Conservation (phyloP, 202 grass and related monocot genomes). For the Bolboschoenoplectus hybrid region DNA sequence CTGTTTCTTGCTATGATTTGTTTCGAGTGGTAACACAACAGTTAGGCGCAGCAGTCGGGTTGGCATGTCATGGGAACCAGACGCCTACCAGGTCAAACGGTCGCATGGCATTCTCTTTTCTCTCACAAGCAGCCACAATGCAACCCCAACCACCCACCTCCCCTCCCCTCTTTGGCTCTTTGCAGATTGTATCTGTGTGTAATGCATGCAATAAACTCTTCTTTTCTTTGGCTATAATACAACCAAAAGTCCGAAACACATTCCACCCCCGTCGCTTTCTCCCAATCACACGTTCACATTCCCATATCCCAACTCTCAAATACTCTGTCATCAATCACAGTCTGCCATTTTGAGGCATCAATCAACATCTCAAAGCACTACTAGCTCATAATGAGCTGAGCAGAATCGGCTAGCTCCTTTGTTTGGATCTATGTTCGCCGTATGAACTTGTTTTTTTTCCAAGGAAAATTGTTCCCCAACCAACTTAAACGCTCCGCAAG, state of each 20-base stretch:
- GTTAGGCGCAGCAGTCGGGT: too few relatives aligned
- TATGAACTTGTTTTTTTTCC: background rate
- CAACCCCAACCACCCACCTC: background rate
- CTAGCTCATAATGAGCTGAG: background rate
- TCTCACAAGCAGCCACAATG: too few relatives aligned
- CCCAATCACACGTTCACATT: background rate
- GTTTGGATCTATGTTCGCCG: background rate
- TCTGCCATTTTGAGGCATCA: background rate
- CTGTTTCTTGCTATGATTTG: too few relatives aligned
- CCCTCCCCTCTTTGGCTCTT: background rate
- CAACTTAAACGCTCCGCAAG: background rate
- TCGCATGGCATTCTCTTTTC: too few relatives aligned
- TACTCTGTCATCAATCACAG: background rate
- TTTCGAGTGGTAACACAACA: too few relatives aligned
- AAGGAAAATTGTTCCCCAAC: background rate
- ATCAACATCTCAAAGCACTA: conserved; percentile 11
- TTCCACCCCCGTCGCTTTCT: background rate
- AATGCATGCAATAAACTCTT: background rate
- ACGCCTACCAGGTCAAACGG: too few relatives aligned
- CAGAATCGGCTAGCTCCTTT: background rate
- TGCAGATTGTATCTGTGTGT: too few relatives aligned
- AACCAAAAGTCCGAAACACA: background rate
- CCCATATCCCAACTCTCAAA: background rate
- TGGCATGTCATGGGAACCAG: too few relatives aligned
- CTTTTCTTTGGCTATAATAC: background rate